Evolutionary conservation across 1,139 yeast species (phyloP).

Genomic region (Suhomyces panamericanus): DNA sequence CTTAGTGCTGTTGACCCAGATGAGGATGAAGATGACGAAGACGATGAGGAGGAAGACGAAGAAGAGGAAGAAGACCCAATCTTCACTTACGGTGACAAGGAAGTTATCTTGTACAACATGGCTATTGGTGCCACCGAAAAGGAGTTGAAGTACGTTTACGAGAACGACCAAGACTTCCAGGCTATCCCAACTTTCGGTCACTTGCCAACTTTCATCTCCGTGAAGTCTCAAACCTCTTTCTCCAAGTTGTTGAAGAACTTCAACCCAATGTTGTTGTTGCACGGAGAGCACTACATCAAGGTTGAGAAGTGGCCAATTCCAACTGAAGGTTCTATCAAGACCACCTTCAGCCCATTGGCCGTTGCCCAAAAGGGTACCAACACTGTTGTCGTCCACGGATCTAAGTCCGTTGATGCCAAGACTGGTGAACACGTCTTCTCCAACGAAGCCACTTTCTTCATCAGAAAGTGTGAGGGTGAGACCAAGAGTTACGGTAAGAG

Average conservation of each 20-base stretch:
- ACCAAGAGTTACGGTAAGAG: constrained; percentile 51
- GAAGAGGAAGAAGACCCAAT: constrained; percentile 52
- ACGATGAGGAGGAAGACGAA: constrained; percentile 51
- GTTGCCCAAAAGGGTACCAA: constrained; percentile 87
- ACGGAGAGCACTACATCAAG: constrained; percentile 93
- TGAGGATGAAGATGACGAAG: constrained; percentile 49
- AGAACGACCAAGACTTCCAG: constrained; percentile 74
- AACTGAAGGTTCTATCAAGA: constrained; percentile 61
- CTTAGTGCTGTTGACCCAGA: constrained; percentile 63
- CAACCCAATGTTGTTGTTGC: constrained; percentile 85
- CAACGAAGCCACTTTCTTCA: constrained; percentile 83
- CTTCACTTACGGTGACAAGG: constrained; percentile 59
- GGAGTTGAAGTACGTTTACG: constrained; percentile 80
- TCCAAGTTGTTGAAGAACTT: constrained; percentile 69
- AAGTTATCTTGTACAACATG: constrained; percentile 80
- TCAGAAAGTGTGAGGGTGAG: constrained; percentile 79
- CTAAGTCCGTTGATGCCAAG: constrained; percentile 65
- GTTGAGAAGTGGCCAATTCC: constrained; percentile 81
- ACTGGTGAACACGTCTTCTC: constrained; percentile 72
- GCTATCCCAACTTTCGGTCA: constrained; percentile 94
- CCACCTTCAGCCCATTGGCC: constrained; percentile 67
- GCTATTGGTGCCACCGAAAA: constrained; percentile 84
- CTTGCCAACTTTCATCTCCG: constrained; percentile 63
- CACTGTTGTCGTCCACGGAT: constrained; percentile 76
- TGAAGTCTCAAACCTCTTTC: constrained; percentile 53